These are phyloP conservation scores for Kodamaea kakaduensis DNA, from an alignment of 805 yeast genomes.

Conservation along the genomic window DNA sequence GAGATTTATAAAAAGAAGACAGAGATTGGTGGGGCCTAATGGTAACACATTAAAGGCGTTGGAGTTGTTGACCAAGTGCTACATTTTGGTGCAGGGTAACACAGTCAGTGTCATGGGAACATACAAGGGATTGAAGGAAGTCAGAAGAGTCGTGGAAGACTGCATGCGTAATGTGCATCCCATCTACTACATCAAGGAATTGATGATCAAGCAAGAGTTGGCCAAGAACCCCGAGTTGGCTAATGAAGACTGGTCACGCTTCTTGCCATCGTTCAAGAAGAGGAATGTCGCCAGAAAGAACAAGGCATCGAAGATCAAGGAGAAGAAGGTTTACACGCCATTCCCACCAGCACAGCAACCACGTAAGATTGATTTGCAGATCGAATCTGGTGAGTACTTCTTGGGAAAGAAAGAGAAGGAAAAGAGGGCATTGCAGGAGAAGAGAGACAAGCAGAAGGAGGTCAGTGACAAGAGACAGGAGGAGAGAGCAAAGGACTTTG, in stretches of 20 bases:
- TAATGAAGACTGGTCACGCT: conserved; percentile 94
- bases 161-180: conserved; percentile 97
- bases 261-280: conserved; percentile 94
- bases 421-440: conserved; percentile 64
- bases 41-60: conserved; percentile 96
- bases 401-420: conserved; percentile 82
- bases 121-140: conserved; percentile 84
- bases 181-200: conserved; percentile 94
- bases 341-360: conserved; percentile 98
- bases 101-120: conserved; percentile 98
- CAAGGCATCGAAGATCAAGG: conserved; percentile 62
- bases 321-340: conserved; percentile 87
- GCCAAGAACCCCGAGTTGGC: conserved; percentile 95
- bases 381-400: conserved; percentile 98
- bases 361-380: conserved; percentile 93
- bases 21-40: conserved; percentile 92
- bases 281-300: conserved; percentile 92
- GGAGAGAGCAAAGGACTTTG: conserved; percentile 73
- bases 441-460: conserved; percentile 73
- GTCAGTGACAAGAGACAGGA: conserved; percentile 59
- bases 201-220: conserved; percentile 94
- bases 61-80: conserved; percentile 92
- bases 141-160: conserved; percentile 92
- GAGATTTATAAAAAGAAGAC: conserved; percentile 91
- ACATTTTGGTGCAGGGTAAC: conserved; percentile 93